Evolutionary conservation across 768 basidiomycete species (phyloP), one percentile per base, ranked within the genome.

Genomic region (Serpula lacrymans): DNA sequence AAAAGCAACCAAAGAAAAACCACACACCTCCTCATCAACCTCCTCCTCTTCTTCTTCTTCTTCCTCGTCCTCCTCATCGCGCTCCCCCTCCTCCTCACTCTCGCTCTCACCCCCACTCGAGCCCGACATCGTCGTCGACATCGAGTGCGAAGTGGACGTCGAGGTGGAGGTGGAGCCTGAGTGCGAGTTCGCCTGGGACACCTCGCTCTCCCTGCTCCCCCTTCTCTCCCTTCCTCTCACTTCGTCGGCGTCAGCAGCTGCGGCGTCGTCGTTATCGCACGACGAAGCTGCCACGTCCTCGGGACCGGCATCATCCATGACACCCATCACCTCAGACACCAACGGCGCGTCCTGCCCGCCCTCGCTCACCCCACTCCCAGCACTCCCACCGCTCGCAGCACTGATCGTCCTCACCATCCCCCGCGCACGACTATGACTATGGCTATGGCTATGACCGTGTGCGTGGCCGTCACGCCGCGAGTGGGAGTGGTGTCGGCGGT

Each of bases 71-170:
- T 4, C 33, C 12, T 5, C 28, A 17, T 3, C 21, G 6, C n/a
- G n/a, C n/a, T n/a, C n/a, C n/a, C n/a, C n/a, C n/a, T 55, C 48
- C 1, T 58, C 50, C 13, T 55, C 47, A 2, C 36, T 41, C 32
- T 52, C 48, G 6, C 22, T 31, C 18, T 39, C 50, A 41, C 49
- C 1, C 46, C 52, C 18, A 51, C 46, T 27, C 47, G 48, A 14
- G 37, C 22, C 8, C 18, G 47, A 50, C 37, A 36, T 20, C n/a
- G 26, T 30, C 17, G 46, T 43, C 20, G 32, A 30, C 20, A 41
- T 41, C 3, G 37, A 34, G 13, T 9, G 37, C n/a, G 33, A 8
- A 3, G 28, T 34, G 14, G 46, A 42, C 25, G 39, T 47, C 1
- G 46, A n/a, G n/a, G n/a, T n/a, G n/a, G n/a, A n/a, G n/a, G 30